Evolutionary conservation across 495 filamentous ascomycete genomes (phyloP), one percentile per base, ranked within the genome.

Genomic region (Oleoguttula mirabilis): DNA sequence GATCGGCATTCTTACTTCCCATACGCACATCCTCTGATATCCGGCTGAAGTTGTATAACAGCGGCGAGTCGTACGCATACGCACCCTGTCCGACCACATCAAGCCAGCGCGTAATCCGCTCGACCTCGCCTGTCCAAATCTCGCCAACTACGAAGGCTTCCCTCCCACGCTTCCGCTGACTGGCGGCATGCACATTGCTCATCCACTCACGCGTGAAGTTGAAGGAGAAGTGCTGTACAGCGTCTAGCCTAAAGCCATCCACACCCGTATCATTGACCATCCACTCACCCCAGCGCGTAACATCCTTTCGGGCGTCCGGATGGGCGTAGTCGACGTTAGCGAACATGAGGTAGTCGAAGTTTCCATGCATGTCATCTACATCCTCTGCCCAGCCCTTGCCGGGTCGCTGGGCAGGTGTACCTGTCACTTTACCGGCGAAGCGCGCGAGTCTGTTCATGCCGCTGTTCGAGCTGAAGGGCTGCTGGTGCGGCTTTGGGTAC

Each of bases 81-180:
- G 30, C 71, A 55, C 17, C 33, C 27, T 28, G 32, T 14, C 32
- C 31, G 63, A 82, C 73, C 25, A 66, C 60, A 16, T 77, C 66
- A 22, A 85, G 60, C 52, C 78, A 84, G 4, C 63, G 56, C 0
- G 62, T 50, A 44, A 85, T 67, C 22, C 66, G 62, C 11, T 68
- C 51, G 1, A 70, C 54, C 44, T 79, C 69, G 17, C 71, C 75
- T 39, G 70, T 69, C 81, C 80, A 86, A 54, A 77, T 84, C 52
- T 86, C 82, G 21, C 77, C 80, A 7, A 88, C 78, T 15, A 81
- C 63, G 51, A 82, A 82, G 60, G 72, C 76, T 7, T 73, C 62
- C 0, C 60, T 49, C 10, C 71, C 70, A 2, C 37, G n/a, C 20
- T 41, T 31, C 12, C 27, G 8, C 2, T 21, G 33, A 27, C 68